Percentiles rank a stretch among this genome's conserved stretches.
These are phyloP conservation scores for Xylaria sp. DNA, from an alignment of 2,329 filamentous ascomycete species.

Conservation along the genomic window DNA sequence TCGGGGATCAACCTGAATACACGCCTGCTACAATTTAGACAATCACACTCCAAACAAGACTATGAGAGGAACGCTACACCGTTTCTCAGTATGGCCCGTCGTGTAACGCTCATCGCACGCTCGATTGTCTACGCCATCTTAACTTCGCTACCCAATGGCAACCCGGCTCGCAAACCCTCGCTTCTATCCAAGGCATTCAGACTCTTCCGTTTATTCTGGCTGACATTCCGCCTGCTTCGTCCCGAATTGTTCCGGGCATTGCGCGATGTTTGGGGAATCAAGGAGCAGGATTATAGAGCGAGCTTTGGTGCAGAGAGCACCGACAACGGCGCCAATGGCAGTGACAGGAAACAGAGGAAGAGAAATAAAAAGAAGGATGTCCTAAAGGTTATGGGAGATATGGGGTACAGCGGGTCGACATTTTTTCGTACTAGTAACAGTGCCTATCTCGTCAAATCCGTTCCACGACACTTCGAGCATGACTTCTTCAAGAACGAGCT, in stretches of 20 bases:
- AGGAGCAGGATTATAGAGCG: constrained; percentile 58
- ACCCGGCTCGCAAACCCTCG: constrained; percentile 34
- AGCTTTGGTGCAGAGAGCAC: constrained; percentile 54
- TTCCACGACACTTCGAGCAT: constrained; percentile 73
- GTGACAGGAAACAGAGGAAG: constrained; percentile 35
- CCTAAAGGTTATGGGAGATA: constrained; percentile 66
- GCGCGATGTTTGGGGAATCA: constrained; percentile 53
- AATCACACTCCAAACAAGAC: no score
- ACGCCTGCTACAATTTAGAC: no score
- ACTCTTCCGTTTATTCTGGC: constrained; percentile 45
- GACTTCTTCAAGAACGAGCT: constrained; percentile 72
- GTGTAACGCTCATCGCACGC: constrained; percentile 45
- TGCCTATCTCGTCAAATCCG: constrained; percentile 73
- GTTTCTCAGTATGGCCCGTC: constrained; percentile 34
- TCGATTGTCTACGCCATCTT: constrained; percentile 49
- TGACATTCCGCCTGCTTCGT: constrained; percentile 38
- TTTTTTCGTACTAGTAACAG: constrained; percentile 72
- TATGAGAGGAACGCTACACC: background rate
- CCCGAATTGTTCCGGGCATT: constrained; percentile 52
- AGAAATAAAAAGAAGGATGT: constrained; percentile 41
- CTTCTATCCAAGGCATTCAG: constrained; percentile 51
- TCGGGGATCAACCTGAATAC: background rate
- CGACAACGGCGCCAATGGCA: constrained; percentile 42
- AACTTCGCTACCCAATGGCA: constrained; percentile 37
- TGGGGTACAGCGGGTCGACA: constrained; percentile 77